These are phyloP conservation scores for Aristolochia fimbriata DNA, from an alignment of 164 flowering plant species.

Conservation along the genomic window DNA sequence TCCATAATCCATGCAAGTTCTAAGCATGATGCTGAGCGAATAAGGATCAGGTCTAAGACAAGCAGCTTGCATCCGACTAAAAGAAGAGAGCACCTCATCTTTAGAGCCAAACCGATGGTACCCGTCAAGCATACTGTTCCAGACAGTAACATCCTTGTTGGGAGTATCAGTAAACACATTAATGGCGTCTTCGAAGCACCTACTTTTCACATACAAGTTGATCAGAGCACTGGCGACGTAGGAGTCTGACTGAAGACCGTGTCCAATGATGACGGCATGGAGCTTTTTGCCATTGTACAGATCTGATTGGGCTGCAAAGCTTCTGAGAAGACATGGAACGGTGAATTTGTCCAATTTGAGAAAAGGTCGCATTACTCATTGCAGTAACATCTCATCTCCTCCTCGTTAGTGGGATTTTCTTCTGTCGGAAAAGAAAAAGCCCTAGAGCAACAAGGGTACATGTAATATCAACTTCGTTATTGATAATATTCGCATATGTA, in stretches of 20 bases:
- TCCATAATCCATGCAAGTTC: constrained; percentile 13
- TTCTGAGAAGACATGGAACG: constrained; percentile 53
- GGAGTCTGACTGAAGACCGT: constrained; percentile 39
- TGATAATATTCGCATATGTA: too few species aligned
- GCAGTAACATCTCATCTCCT: too few species aligned
- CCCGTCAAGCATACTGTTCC: constrained; percentile 64
- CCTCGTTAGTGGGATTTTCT: too few species aligned
- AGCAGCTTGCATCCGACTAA: constrained; percentile 34
- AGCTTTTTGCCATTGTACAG: constrained; percentile 29
- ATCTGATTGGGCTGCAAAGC: constrained; percentile 32
- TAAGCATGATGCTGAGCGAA: constrained; percentile 42
- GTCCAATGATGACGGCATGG: constrained; percentile 31
- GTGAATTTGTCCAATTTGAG: constrained; percentile 20
- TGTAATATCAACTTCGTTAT: too few species aligned
- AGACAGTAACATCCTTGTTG: constrained; percentile 37
- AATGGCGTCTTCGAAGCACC: constrained; percentile 29
- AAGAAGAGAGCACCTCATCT: constrained; percentile 28
- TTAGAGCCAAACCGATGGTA: constrained; percentile 25
- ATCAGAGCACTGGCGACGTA: constrained; percentile 41
- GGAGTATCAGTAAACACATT: constrained; percentile 39
- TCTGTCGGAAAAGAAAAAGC: too few species aligned
- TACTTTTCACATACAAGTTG: constrained; percentile 50
- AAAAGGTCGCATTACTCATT: constrained; percentile 2
- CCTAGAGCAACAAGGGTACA: too few species aligned
- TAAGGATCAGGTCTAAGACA: constrained; percentile 47